Evolutionary conservation across 2,329 filamentous ascomycete genomes (phyloP), one percentile per base, ranked within the genome.

Genomic region (Stenocarpella maydis): DNA sequence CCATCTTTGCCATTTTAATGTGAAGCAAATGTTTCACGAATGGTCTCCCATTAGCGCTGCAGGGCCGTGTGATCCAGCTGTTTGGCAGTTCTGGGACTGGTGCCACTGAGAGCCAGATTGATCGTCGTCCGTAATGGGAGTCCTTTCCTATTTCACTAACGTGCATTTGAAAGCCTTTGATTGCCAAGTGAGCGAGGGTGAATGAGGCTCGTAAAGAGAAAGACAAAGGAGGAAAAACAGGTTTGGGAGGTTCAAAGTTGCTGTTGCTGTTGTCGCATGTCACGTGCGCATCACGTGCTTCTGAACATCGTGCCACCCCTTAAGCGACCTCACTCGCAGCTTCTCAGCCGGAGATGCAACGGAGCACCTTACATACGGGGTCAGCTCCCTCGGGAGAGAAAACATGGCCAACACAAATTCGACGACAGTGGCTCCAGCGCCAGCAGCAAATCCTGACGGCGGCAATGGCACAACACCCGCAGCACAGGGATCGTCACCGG

Each of bases 261-360:
- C 34, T 37, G n/a, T 47, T 21, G 21, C 45, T 15, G n/a, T n/a
- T n/a, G n/a, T 47, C 34, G 10, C 70, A 71, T 67, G 70, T 71
- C 67, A 71, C 54, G 14, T 64, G 63, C 70, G n/a, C n/a, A n/a
- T n/a, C n/a, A 71, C 70, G 70, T 71, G 70, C 49, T 60, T 37
- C 34, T n/a, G 17, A 26, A 58, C 50, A 21, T 45, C 61, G 24
- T 52, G 37, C 55, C 37, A 26, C n/a, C 21, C 47, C 31, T 19
- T 28, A 17, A 4, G 43, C 37, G 41, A 17, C n/a, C 41, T 61
- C 24, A 50, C 24, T 6, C n/a, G 28, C 21, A 34, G 24, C 6
- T 34, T n/a, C 39, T 8, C 26, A 26, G 26, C 14, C 14, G 34
- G n/a, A 49, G 26, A 43, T 6, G 17, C 45, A 19, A 45, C 47